phyloP scores from a whole-genome alignment of 2,329 filamentous ascomycete genomes.

The Talaromyces sp. region DNA sequence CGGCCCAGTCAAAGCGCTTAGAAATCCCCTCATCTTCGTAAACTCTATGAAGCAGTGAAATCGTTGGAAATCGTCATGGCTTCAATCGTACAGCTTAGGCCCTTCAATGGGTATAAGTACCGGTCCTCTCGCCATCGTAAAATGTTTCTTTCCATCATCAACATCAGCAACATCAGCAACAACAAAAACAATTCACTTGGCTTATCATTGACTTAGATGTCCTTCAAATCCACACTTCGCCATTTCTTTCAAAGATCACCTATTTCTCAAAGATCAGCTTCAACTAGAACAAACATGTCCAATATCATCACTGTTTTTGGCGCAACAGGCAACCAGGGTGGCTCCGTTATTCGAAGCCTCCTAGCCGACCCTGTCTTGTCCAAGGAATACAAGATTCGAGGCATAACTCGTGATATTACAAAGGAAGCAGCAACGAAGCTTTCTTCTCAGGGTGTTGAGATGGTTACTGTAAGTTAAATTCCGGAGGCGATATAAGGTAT shows the following conservation, averaged over 20 bases:
- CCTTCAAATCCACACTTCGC: neutral
- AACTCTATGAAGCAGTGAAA: neutral
- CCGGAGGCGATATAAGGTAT: neutral
- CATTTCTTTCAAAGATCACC: neutral
- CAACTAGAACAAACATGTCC: conserved; percentile 21
- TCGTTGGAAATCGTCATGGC: neutral
- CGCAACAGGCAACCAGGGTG: conserved; percentile 59
- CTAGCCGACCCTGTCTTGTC: conserved; percentile 44
- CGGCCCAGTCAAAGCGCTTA: neutral
- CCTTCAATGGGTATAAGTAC: neutral
- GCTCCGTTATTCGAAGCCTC: conserved; percentile 50
- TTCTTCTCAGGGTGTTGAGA: conserved; percentile 47
- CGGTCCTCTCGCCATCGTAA: neutral
- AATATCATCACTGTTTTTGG: conserved; percentile 53
- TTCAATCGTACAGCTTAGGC: neutral
- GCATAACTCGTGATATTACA: conserved; percentile 52
- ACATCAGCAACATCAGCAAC: neutral
- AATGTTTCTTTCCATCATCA: neutral
- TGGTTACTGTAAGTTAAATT: conserved; percentile 29
- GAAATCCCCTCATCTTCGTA: neutral
- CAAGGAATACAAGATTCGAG: conserved; percentile 53
- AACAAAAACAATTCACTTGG: neutral
- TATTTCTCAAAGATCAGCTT: neutral
- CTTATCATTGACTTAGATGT: neutral
- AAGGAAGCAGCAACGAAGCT: conserved; percentile 48